phyloP scores from a whole-genome alignment of 495 filamentous ascomycete species.

The Trichoderma erinaceum region DNA sequence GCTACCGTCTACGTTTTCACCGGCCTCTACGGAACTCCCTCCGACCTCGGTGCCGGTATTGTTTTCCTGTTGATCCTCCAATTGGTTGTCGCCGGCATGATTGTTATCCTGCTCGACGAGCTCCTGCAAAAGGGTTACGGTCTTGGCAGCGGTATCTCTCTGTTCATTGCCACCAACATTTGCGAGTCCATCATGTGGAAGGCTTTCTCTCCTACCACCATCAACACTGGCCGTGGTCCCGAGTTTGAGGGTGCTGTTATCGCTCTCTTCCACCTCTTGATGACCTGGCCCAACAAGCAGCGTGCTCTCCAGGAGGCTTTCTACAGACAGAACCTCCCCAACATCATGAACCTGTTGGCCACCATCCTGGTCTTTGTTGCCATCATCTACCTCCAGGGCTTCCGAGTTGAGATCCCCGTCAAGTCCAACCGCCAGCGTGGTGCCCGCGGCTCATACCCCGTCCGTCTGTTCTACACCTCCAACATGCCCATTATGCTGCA shows the following conservation, averaged over 20 bases:
- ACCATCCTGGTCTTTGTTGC: slow-evolving; percentile 91
- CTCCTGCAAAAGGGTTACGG: slow-evolving; percentile 99
- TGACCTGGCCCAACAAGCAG: slow-evolving; percentile 99
- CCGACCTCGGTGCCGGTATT: slow-evolving; percentile 93
- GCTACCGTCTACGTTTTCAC: slow-evolving; percentile 95
- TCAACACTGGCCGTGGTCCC: slow-evolving; percentile 98
- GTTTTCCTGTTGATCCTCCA: slow-evolving; percentile 96
- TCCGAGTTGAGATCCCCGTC: slow-evolving; percentile 99
- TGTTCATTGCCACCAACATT: slow-evolving; percentile 99
- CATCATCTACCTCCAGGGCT: slow-evolving; percentile 99
- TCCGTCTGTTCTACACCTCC: slow-evolving; percentile 80
- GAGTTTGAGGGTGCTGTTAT: slow-evolving; percentile 99
- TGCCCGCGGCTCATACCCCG: slow-evolving; percentile 79
- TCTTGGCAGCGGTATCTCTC: slow-evolving; percentile 94
- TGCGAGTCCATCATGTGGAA: slow-evolving; percentile 99
- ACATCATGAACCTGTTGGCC: slow-evolving; percentile 97
- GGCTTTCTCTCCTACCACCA: slow-evolving; percentile 97
- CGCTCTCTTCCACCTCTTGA: slow-evolving; percentile 93
- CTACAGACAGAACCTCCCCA: slow-evolving; percentile 98
- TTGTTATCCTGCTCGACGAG: slow-evolving; percentile 98
- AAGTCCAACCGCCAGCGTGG: slow-evolving; percentile 99
- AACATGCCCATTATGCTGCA: slow-evolving; percentile 99
- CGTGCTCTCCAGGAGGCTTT: slow-evolving; percentile 95
- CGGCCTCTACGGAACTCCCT: slow-evolving; percentile 93
- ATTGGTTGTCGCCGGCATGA: slow-evolving; percentile 90